phyloP scores from a whole-genome alignment of 2,329 filamentous ascomycete genomes.

The Phialocephala subalpina region DNA sequence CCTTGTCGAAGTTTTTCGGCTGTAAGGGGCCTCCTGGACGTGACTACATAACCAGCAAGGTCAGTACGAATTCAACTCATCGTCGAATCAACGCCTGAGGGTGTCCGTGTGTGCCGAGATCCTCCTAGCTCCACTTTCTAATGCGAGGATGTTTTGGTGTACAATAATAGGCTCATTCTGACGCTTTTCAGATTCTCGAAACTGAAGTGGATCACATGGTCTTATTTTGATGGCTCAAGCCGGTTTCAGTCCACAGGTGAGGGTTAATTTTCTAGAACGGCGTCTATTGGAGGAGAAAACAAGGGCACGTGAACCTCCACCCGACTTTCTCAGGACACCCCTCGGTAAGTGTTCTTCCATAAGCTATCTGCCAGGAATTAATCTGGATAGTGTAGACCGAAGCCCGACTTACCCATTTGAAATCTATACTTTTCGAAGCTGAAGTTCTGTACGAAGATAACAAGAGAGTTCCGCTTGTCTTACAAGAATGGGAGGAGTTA shows the following conservation, averaged over 20 bases:
- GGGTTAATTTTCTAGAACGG: not conserved
- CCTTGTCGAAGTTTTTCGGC: no score
- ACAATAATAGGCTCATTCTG: no score
- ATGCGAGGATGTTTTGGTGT: no score
- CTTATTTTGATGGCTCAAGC: no score
- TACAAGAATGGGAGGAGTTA: not conserved
- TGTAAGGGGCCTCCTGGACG: no score
- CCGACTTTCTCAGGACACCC: not conserved
- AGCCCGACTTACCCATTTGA: not conserved
- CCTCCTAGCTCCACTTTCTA: no score
- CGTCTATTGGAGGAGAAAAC: not conserved
- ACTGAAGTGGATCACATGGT: no score
- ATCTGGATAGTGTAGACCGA: not conserved
- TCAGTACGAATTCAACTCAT: no score
- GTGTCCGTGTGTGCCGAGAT: no score
- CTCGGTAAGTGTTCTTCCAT: not conserved
- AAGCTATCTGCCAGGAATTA: not conserved
- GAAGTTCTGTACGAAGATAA: not conserved
- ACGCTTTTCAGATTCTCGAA: no score
- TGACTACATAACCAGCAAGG: no score
- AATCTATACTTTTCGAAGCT: not conserved
- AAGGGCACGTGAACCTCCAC: not conserved
- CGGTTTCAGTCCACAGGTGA: not conserved
- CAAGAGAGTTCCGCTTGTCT: not conserved
- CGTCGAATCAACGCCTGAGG: no score